phyloP scores from a whole-genome alignment of 2,329 filamentous ascomycete species.

The Tolypocladium inflatum region DNA sequence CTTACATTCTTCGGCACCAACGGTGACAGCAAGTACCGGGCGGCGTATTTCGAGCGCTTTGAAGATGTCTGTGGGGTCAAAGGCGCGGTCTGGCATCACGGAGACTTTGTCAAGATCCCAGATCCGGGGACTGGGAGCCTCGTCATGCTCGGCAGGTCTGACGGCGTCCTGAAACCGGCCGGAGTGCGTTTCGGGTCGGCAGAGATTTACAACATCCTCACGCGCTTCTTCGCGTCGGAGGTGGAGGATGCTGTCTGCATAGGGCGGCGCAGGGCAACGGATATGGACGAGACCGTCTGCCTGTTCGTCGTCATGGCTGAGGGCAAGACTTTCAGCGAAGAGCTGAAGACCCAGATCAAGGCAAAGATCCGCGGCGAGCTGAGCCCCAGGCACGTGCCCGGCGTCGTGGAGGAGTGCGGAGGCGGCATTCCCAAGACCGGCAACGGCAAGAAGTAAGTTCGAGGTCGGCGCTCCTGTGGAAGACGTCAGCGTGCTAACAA shows the following conservation, averaged over 20 bases:
- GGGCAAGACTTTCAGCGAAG: conserved; percentile 44
- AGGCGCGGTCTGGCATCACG: conserved; percentile 74
- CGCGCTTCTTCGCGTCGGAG: conserved; percentile 68
- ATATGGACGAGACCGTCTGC: conserved; percentile 78
- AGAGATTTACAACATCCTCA: conserved; percentile 92
- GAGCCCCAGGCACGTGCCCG: conserved; percentile 83
- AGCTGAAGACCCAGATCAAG: conserved; percentile 56
- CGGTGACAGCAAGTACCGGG: conserved; percentile 62
- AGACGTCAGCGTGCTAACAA: conserved; percentile 6
- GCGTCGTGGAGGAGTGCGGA: conserved; percentile 66
- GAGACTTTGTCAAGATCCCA: conserved; percentile 69
- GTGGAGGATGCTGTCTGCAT: conserved; percentile 85
- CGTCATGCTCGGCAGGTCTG: conserved; percentile 84
- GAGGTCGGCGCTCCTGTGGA: not conserved
- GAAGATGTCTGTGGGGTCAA: conserved; percentile 27
- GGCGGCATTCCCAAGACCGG: conserved; percentile 81
- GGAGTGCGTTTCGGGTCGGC: conserved; percentile 89
- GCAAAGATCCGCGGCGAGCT: conserved; percentile 63
- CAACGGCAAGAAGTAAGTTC: conserved; percentile 85
- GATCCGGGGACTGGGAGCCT: conserved; percentile 66
- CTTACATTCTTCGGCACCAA: conserved; percentile 72
- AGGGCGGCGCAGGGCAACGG: conserved; percentile 60
- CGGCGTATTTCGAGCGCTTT: conserved; percentile 85
- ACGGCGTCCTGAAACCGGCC: conserved; percentile 86
- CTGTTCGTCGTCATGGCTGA: conserved; percentile 74